Evolutionary conservation across 208 protist genomes (phyloP).

Genomic region (Trypanosoma grayi): DNA sequence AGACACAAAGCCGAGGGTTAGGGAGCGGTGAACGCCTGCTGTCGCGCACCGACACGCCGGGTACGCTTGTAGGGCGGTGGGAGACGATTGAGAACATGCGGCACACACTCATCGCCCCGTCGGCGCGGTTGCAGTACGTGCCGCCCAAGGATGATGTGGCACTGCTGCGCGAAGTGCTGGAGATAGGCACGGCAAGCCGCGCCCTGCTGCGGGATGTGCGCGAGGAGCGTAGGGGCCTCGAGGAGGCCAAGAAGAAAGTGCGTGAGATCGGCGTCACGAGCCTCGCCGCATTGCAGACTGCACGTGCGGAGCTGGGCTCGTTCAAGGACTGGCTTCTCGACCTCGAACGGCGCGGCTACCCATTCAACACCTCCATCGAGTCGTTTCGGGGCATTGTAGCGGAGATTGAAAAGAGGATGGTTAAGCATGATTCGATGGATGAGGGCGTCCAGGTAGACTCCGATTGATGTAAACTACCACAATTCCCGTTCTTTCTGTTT

Average conservation of each 20-base stretch:
- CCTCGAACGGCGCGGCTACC: constrained; percentile 26
- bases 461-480: constrained; percentile 10
- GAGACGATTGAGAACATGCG: constrained; percentile 34
- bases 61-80: constrained; percentile 43
- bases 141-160: constrained; percentile 60
- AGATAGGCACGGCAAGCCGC: constrained; percentile 66
- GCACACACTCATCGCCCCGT: constrained; percentile 26
- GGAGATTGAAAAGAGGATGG: neutral
- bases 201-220: constrained; percentile 56
- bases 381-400: constrained; percentile 21
- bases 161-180: constrained; percentile 69
- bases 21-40: neutral
- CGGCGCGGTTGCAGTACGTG: constrained; percentile 52
- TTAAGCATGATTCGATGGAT: neutral
- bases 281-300: constrained; percentile 20
- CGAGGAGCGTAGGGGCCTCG: constrained; percentile 28
- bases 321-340: constrained; percentile 37
- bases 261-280: constrained; percentile 21
- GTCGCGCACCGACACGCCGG: neutral
- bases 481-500: too few relatives aligned
- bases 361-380: constrained; percentile 39
- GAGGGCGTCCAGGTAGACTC: neutral
- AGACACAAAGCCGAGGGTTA: neutral
- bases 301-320: constrained; percentile 32
- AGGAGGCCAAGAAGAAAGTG: constrained; percentile 23